Evolutionary conservation across 1,284 basidiomycete species (phyloP).

Genomic region (Chondrostereum purpureum): DNA sequence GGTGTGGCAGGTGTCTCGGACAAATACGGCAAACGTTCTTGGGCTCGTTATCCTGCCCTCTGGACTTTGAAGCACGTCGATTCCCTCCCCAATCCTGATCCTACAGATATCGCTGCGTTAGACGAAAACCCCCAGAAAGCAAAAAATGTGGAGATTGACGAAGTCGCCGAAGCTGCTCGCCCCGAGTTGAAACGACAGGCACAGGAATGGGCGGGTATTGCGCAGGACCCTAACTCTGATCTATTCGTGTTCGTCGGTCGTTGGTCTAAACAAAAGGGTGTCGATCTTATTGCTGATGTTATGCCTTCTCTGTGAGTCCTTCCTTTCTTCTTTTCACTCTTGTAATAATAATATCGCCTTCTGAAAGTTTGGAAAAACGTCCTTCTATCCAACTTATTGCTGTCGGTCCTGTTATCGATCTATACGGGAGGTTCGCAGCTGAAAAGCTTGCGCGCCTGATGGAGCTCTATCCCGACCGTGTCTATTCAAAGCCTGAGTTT

Average conservation of each 20-base stretch:
- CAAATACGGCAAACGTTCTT: conserved; percentile 92
- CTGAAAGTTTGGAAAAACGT: conserved; percentile 70
- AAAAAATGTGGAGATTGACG: conserved; percentile 72
- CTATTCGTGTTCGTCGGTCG: conserved; percentile 93
- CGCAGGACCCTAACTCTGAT: conserved; percentile 83
- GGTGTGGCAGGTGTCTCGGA: conserved; percentile 94
- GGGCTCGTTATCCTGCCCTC: conserved; percentile 90
- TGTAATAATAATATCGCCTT: conserved; percentile 13
- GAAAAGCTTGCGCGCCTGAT: conserved; percentile 87
- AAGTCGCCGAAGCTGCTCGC: conserved; percentile 78
- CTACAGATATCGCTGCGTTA: conserved; percentile 86
- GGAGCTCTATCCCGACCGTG: conserved; percentile 91
- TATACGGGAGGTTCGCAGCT: conserved; percentile 90
- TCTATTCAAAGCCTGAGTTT: conserved; percentile 91
- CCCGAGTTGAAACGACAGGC: conserved; percentile 86
- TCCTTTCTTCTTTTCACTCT: conserved; percentile 4
- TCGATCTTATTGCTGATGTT: conserved; percentile 90
- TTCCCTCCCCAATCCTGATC: conserved; percentile 89
- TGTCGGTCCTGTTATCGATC: conserved; percentile 89
- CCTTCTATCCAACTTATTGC: conserved; percentile 80
- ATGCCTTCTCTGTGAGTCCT: conserved; percentile 74
- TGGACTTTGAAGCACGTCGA: conserved; percentile 95
- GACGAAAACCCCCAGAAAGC: conserved; percentile 73
- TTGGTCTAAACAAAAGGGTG: conserved; percentile 96
- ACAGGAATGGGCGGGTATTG: conserved; percentile 89